Percentiles rank a stretch among this genome's conserved stretches.
phyloP scores from a whole-genome alignment of 1,284 basidiomycete genomes.

The Ustilago bromivora region DNA sequence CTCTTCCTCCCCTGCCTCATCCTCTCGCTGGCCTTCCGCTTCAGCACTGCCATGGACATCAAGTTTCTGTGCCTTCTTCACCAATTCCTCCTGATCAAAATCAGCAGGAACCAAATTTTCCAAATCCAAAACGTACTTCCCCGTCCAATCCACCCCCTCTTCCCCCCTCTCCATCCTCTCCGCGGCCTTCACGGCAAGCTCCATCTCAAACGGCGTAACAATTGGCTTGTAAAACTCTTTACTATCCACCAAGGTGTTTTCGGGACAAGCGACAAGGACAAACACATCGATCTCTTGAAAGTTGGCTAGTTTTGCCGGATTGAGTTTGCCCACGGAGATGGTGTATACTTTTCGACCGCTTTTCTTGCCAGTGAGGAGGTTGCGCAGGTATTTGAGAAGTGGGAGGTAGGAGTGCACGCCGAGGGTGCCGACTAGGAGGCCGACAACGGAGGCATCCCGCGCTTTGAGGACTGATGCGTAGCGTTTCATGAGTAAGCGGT shows the following conservation, averaged over 20 bases:
- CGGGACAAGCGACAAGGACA: slow-evolving; percentile 91
- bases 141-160: slow-evolving; percentile 76
- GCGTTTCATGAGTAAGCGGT: slow-evolving; percentile 89
- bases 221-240: slow-evolving; percentile 89
- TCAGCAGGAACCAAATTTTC: slow-evolving; percentile 71
- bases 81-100: slow-evolving; percentile 24
- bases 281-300: slow-evolving; percentile 97
- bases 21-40: slow-evolving; percentile 18
- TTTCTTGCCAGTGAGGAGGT: slow-evolving; percentile 72
- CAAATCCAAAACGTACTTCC: slow-evolving; percentile 85
- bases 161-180: slow-evolving; percentile 44
- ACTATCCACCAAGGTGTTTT: slow-evolving; percentile 88
- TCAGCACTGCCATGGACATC: slow-evolving; percentile 7
- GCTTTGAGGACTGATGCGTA: slow-evolving; percentile 90
- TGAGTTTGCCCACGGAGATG: slow-evolving; percentile 93
- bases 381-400: slow-evolving; percentile 51
- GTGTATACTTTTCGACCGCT: slow-evolving; percentile 83
- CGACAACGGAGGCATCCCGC: slow-evolving; percentile 91
- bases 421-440: slow-evolving; percentile 92
- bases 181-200: slow-evolving; percentile 77
- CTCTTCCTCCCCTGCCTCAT: slow-evolving; percentile 25
- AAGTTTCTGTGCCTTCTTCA: background rate
- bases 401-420: slow-evolving; percentile 75
- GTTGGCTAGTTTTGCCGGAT: slow-evolving; percentile 94
- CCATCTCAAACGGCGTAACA: slow-evolving; percentile 92